These are phyloP conservation scores for Penicillium malachiteum DNA, from an alignment of 495 filamentous ascomycete genomes.

Conservation along the genomic window DNA sequence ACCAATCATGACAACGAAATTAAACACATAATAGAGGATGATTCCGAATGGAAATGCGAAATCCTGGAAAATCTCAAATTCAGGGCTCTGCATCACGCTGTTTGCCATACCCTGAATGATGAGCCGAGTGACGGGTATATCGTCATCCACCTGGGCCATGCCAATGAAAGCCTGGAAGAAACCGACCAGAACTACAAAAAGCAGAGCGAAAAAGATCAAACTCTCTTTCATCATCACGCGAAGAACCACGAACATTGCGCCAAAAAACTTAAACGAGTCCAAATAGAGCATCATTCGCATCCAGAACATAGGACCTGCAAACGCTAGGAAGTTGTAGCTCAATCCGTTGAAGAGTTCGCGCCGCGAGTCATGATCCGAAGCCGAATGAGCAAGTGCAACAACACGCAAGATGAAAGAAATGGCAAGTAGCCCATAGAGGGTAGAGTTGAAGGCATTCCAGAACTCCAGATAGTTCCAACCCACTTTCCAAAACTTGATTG, in stretches of 20 bases:
- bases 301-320: constrained; percentile 97
- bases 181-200: constrained; percentile 79
- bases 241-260: constrained; percentile 93
- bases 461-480: constrained; percentile 86
- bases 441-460: constrained; percentile 91
- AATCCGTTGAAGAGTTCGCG: constrained; percentile 72
- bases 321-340: constrained; percentile 89
- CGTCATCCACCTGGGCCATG: constrained; percentile 77
- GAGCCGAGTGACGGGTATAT: constrained; percentile 59
- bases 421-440: constrained; percentile 73
- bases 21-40: constrained; percentile 92
- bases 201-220: constrained; percentile 94
- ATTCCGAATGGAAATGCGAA: constrained; percentile 79
- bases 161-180: constrained; percentile 97
- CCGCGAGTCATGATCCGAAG: constrained; percentile 44
- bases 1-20: constrained; percentile 90
- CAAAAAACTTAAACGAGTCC: constrained; percentile 93
- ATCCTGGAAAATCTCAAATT: constrained; percentile 84
- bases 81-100: constrained; percentile 82
- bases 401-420: constrained; percentile 75
- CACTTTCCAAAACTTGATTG: constrained; percentile 86
- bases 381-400: constrained; percentile 67
- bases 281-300: constrained; percentile 87
- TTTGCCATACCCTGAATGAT: constrained; percentile 91
- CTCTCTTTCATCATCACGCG: constrained; percentile 99